Percentiles rank a stretch among this genome's conserved stretches.
These are phyloP conservation scores for Limnanthes douglasii DNA, from an alignment of 345 rosid species.

Conservation along the genomic window DNA sequence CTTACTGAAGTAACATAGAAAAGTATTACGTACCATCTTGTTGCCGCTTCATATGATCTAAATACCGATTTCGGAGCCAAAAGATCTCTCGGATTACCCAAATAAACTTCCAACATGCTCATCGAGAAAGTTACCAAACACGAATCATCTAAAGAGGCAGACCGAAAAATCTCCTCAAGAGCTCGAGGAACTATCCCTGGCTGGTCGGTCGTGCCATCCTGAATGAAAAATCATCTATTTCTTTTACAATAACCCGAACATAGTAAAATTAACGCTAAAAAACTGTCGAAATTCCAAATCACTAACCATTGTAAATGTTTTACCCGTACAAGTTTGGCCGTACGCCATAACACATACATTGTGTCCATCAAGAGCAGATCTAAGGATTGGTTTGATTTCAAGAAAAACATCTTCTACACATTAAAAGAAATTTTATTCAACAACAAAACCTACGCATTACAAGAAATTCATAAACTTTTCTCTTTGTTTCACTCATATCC, in stretches of 20 bases:
- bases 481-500: too few relatives aligned
- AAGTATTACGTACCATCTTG: slow-evolving; percentile 29
- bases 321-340: slow-evolving; percentile 95
- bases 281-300: slow-evolving; percentile 2
- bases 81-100: slow-evolving; percentile 71
- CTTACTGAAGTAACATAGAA: too few relatives aligned
- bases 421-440: slow-evolving; percentile 28
- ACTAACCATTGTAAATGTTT: slow-evolving; percentile 85
- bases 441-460: too few relatives aligned
- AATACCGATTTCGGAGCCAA: slow-evolving; percentile 40
- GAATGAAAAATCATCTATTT: slow-evolving; percentile 7
- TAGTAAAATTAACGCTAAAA: neutral
- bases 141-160: slow-evolving; percentile 26
- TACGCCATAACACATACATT: slow-evolving; percentile 83
- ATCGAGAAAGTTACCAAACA: slow-evolving; percentile 46
- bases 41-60: slow-evolving; percentile 22
- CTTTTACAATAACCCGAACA: neutral
- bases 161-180: slow-evolving; percentile 47
- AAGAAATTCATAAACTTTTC: too few relatives aligned
- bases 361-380: slow-evolving; percentile 90
- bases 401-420: slow-evolving; percentile 61
- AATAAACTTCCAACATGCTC: slow-evolving; percentile 94
- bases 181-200: slow-evolving; percentile 75
- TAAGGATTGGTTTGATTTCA: slow-evolving; percentile 69
- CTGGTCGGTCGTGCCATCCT: slow-evolving; percentile 64